Conservation (phyloP, 352 stramenopile species). For the Globisporangium cederbergense region DNA sequence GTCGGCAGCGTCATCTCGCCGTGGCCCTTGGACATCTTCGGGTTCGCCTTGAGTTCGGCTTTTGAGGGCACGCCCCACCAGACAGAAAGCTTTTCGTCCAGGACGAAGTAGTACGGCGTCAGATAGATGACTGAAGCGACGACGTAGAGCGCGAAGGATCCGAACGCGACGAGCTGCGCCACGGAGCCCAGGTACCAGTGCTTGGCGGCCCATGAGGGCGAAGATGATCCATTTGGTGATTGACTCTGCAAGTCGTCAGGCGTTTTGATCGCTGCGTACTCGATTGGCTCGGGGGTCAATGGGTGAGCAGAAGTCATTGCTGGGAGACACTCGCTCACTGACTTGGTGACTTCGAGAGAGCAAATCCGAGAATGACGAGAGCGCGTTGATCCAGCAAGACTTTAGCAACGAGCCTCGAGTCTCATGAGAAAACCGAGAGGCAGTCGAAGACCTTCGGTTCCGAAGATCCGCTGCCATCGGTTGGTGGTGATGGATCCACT, state of each 20-base stretch:
- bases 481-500: background rate
- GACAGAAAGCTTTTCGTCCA: slow-evolving; percentile 18
- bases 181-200: slow-evolving; percentile 19
- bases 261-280: background rate
- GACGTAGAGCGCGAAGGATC: slow-evolving; percentile 15
- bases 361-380: slow-evolving; percentile 1
- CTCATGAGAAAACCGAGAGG: background rate
- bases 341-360: background rate
- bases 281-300: background rate
- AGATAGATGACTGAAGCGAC: slow-evolving; percentile 14
- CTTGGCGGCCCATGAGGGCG: slow-evolving; percentile 4
- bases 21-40: slow-evolving; percentile 13
- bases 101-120: slow-evolving; percentile 22
- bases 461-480: background rate
- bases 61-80: slow-evolving; percentile 22
- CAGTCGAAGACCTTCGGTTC: background rate
- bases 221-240: background rate
- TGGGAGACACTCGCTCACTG: background rate
- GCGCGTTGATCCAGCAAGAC: background rate
- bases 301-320: background rate
- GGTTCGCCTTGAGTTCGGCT: slow-evolving; percentile 14
- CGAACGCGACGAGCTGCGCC: slow-evolving; percentile 13
- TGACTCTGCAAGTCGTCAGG: background rate
- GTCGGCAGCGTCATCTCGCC: slow-evolving; percentile 23
- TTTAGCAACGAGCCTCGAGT: background rate